These are phyloP conservation scores for Takashimella tepidaria DNA, from an alignment of 1,284 basidiomycete species.

Conservation along the genomic window DNA sequence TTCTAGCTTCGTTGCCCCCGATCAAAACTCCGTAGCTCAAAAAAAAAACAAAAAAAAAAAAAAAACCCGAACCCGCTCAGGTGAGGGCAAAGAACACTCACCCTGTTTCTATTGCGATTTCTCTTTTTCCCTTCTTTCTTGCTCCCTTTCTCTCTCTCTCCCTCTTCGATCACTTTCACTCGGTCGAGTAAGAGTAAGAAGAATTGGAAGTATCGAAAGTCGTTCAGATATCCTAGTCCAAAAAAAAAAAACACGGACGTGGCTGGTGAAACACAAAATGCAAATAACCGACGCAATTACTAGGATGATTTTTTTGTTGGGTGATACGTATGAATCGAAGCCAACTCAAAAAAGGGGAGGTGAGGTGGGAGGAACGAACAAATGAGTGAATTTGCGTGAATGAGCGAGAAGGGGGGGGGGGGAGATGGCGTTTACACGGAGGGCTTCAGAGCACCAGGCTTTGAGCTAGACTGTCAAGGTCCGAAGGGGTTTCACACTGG, in stretches of 20 bases:
- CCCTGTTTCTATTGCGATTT: neutral
- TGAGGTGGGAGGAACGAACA: too few relatives aligned
- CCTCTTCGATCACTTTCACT: neutral
- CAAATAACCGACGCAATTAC: neutral
- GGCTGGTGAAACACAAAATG: neutral
- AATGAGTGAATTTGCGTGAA: neutral
- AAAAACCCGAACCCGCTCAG: too few relatives aligned
- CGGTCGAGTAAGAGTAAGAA: neutral
- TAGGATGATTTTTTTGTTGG: neutral
- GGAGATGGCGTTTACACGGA: neutral
- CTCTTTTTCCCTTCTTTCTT: neutral
- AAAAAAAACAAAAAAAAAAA: too few relatives aligned
- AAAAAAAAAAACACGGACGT: neutral
- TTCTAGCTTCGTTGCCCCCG: too few relatives aligned
- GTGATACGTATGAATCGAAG: neutral
- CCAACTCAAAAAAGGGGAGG: too few relatives aligned
- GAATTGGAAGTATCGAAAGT: neutral
- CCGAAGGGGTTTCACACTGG: neutral
- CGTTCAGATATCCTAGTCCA: too few relatives aligned
- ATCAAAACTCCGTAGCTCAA: neutral
- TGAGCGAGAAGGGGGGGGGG: neutral
- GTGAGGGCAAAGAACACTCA: neutral
- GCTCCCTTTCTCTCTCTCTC: neutral
- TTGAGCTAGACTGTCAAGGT: neutral
- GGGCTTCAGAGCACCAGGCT: neutral